These are phyloP conservation scores for Nadsonia starkeyi-henricii DNA, from an alignment of 1,139 yeast species.

Conservation along the genomic window DNA sequence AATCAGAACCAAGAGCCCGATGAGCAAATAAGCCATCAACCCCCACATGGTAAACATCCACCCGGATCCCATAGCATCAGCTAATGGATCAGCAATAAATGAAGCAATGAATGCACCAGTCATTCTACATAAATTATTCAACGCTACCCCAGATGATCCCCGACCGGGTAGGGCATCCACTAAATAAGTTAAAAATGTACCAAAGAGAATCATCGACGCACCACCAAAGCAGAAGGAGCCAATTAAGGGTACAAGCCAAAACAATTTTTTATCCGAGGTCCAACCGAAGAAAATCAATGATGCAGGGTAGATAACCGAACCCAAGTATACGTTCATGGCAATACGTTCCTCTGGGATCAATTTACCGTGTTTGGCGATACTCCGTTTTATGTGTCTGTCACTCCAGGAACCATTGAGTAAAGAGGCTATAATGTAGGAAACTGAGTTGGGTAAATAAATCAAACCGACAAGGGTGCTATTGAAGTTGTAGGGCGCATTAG, in stretches of 20 bases:
- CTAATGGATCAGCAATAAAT: slow-evolving; percentile 57
- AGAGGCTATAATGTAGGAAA: slow-evolving; percentile 62
- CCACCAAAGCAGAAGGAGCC: slow-evolving; percentile 76
- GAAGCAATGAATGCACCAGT: slow-evolving; percentile 64
- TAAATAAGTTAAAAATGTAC: slow-evolving; percentile 65
- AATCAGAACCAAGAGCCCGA: not conserved
- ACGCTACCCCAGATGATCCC: slow-evolving; percentile 82
- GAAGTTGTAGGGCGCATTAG: slow-evolving; percentile 57
- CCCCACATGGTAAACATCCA: slow-evolving; percentile 54
- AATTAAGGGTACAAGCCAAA: slow-evolving; percentile 62
- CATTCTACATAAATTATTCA: slow-evolving; percentile 64
- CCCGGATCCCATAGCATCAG: slow-evolving; percentile 51
- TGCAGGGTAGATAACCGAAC: slow-evolving; percentile 47
- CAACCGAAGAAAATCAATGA: slow-evolving; percentile 70
- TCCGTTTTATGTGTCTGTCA: slow-evolving; percentile 43
- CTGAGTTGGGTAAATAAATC: slow-evolving; percentile 70
- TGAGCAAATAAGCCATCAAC: slow-evolving; percentile 15
- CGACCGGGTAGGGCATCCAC: slow-evolving; percentile 79
- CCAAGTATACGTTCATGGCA: slow-evolving; percentile 58
- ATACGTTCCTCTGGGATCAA: slow-evolving; percentile 66
- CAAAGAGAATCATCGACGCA: slow-evolving; percentile 74
- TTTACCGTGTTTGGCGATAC: slow-evolving; percentile 47
- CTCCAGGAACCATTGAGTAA: slow-evolving; percentile 70
- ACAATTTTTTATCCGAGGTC: slow-evolving; percentile 51
- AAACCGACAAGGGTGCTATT: slow-evolving; percentile 54